Evolutionary conservation across 495 filamentous ascomycete species (phyloP).

Genomic region (Penicillium malachiteum): DNA sequence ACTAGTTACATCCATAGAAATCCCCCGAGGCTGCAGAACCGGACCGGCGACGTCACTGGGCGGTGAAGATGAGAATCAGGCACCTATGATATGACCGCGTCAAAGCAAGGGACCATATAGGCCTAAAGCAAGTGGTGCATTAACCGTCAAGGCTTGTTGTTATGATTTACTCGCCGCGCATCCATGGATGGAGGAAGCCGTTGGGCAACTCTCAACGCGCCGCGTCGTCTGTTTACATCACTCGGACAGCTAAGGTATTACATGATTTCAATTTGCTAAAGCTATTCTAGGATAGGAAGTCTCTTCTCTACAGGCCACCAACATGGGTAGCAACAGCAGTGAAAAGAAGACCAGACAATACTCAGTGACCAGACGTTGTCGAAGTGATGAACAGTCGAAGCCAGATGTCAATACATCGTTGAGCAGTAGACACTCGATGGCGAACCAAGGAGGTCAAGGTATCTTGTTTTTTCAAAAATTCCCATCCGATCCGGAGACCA

Average conservation of each 20-base stretch:
- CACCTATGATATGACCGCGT: background rate
- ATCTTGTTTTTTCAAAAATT: slow-evolving; percentile 49
- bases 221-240: no score
- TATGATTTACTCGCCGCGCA: no score
- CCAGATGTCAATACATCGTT: background rate
- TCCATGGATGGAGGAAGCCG: no score
- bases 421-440: slow-evolving; percentile 20
- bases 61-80: slow-evolving; percentile 17
- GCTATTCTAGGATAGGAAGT: background rate
- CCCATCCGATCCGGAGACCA: slow-evolving; percentile 47
- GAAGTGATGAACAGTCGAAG: background rate
- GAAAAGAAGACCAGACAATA: slow-evolving; percentile 43
- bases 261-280: background rate
- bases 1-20: background rate
- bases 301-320: slow-evolving; percentile 51
- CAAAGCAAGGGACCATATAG: background rate
- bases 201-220: no score
- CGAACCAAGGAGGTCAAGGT: slow-evolving; percentile 26
- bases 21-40: slow-evolving; percentile 10
- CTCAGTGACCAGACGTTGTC: slow-evolving; percentile 9
- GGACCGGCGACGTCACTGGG: slow-evolving; percentile 26
- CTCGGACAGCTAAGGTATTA: no score
- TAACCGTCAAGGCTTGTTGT: no score
- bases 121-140: no score
- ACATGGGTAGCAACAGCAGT: slow-evolving; percentile 38